Percentiles rank a stretch among this genome's conserved stretches.
phyloP scores from a whole-genome alignment of 495 filamentous ascomycete species.

The Podospora pseudoanserina region DNA sequence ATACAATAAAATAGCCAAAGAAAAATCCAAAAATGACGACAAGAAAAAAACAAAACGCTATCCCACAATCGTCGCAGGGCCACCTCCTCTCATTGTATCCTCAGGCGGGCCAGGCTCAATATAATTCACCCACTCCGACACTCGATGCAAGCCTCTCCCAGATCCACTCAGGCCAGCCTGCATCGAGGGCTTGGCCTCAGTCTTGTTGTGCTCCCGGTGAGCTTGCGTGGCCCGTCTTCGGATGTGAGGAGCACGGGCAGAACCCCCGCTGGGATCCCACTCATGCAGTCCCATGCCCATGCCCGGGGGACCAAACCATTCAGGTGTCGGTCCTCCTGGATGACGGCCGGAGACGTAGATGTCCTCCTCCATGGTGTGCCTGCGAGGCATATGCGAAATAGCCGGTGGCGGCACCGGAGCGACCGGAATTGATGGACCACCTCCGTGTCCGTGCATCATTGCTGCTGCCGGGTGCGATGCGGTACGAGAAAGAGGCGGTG shows the following conservation, averaged over 20 bases:
- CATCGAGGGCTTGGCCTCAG: slow-evolving; percentile 36
- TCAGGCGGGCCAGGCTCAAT: slow-evolving; percentile 39
- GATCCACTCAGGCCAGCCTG: slow-evolving; percentile 45
- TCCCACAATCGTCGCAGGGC: slow-evolving; percentile 2
- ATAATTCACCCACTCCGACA: slow-evolving; percentile 47
- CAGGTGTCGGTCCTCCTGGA: slow-evolving; percentile 16
- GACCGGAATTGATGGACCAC: slow-evolving; percentile 18
- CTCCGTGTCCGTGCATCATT: slow-evolving; percentile 23
- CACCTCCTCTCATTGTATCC: neutral
- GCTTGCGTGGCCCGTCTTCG: slow-evolving; percentile 27
- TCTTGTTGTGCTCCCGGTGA: slow-evolving; percentile 26
- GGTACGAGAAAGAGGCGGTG: slow-evolving; percentile 26
- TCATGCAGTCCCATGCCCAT: slow-evolving; percentile 14
- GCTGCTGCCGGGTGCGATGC: slow-evolving; percentile 28
- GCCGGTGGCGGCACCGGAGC: slow-evolving; percentile 25
- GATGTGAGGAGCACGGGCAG: slow-evolving; percentile 27
- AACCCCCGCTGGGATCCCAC: slow-evolving; percentile 17
- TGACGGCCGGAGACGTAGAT: slow-evolving; percentile 29
- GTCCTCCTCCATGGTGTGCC: slow-evolving; percentile 44
- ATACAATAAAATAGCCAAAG: neutral
- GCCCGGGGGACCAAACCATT: slow-evolving; percentile 17
- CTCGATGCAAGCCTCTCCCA: slow-evolving; percentile 44
- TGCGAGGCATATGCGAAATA: slow-evolving; percentile 26
- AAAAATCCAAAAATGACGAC: neutral
- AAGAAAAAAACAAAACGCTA: neutral